phyloP scores from a whole-genome alignment of 2,329 filamentous ascomycete species.

The Acarospora socialis region DNA sequence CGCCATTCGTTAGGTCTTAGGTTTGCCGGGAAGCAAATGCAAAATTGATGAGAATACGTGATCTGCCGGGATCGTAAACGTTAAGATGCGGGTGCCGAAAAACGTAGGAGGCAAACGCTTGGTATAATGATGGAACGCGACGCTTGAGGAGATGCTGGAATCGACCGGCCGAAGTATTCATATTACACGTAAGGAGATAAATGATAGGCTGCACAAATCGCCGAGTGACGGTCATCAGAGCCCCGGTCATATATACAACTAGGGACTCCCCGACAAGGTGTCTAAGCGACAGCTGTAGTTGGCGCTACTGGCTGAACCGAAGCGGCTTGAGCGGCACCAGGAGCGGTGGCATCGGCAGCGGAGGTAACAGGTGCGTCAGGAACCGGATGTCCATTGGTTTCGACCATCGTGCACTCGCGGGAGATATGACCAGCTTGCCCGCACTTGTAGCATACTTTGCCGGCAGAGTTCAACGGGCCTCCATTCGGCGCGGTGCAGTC shows the following conservation, averaged over 20 bases:
- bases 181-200: conserved; percentile 6
- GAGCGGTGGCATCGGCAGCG: conserved; percentile 24
- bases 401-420: conserved; percentile 77
- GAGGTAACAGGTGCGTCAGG: conserved; percentile 25
- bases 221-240: neutral
- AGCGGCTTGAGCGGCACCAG: conserved; percentile 19
- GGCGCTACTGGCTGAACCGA: conserved; percentile 30
- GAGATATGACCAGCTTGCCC: conserved; percentile 93
- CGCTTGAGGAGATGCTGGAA: neutral
- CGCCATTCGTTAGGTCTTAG: conserved; percentile 8
- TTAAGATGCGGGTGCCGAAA: conserved; percentile 5
- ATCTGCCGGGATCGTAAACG: conserved; percentile 8
- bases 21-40: conserved; percentile 6
- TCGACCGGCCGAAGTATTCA: conserved; percentile 2
- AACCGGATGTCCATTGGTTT: conserved; percentile 30
- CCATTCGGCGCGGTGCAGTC: conserved; percentile 97
- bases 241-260: neutral
- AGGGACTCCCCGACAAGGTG: no score
- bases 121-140: neutral
- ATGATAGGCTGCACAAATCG: neutral
- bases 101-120: no score
- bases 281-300: conserved; percentile 31
- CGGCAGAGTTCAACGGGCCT: conserved; percentile 83
- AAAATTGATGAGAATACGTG: conserved; percentile 2
- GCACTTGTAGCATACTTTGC: conserved; percentile 98